Conservation (phyloP, 371 early-diverging fungal species). For the Mycotypha africana region DNA sequence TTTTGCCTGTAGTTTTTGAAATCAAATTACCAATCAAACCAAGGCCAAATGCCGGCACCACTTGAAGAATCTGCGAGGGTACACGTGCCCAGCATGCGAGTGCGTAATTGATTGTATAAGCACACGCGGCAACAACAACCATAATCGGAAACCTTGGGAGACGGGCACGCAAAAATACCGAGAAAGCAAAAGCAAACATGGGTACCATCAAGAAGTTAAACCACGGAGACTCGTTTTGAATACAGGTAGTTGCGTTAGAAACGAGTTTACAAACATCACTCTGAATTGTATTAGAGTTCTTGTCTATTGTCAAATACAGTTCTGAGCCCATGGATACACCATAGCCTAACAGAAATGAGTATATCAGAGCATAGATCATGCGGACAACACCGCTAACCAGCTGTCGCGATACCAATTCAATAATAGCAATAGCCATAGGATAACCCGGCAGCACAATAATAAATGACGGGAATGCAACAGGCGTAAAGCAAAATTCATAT, state of each 20-base stretch:
- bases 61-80: constrained; percentile 37
- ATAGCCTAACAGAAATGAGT: constrained; percentile 72
- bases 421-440: constrained; percentile 67
- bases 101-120: constrained; percentile 29
- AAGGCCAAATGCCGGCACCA: constrained; percentile 46
- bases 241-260: constrained; percentile 19
- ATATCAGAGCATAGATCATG: constrained; percentile 72
- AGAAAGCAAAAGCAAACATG: constrained; percentile 35
- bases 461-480: constrained; percentile 42
- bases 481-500: constrained; percentile 39
- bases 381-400: constrained; percentile 80
- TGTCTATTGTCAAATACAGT: constrained; percentile 35
- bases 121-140: constrained; percentile 24
- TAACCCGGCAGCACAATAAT: constrained; percentile 70
- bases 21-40: constrained; percentile 52
- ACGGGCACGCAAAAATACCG: constrained; percentile 31
- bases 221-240: constrained; percentile 19
- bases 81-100: constrained; percentile 39
- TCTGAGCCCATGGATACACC: constrained; percentile 73
- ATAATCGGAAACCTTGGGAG: constrained; percentile 34
- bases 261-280: constrained; percentile 13
- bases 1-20: constrained; percentile 44
- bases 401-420: constrained; percentile 81
- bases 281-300: neutral
- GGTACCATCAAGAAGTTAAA: constrained; percentile 36